Evolutionary conservation across 345 rosid species (phyloP), one percentile per base, ranked within the genome.

Genomic region (Carallia pectinifolia): DNA sequence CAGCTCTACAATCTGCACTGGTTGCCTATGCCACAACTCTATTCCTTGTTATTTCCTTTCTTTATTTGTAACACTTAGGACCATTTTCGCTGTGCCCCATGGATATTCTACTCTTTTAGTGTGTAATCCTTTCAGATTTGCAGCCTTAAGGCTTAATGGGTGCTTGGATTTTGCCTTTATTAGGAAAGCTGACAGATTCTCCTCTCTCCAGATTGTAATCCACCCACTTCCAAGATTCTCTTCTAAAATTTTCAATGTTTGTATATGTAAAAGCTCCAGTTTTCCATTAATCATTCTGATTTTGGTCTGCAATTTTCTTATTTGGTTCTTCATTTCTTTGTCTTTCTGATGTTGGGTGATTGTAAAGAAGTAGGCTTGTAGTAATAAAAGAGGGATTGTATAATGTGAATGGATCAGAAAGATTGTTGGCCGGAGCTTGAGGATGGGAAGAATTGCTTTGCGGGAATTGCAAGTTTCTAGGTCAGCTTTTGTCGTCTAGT

Each of bases 171-270:
- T 77, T 71, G 73, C 64, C 50, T 44, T 27, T 70, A 59, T 66
- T 34, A 58, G 64, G 69, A 67, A 31, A 61, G 76, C 80, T 71
- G 81, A 74, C 79, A 73, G 77, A 75, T 82, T 81, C 81, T 58
- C 69, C 23, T 7, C n/a, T 64, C 81, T 77, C 50, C 50, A 67
- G 73, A 53, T 29, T 73, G 82, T 70, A 76, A 74, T 29, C 64
- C 69, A 37, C 68, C 77, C 71, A 33, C 73, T 66, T 69, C 44
- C 75, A 77, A 50, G 79, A 53, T 58, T 68, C 68, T 61, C 70
- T 15, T 18, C 10, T 39, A 13, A 34, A 12, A 56, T 34, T 56
- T 47, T 48, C 65, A 47, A 65, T 77, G 80, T 70, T 23, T 74
- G 33, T 33, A 63, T 66, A 17, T 6, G 23, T 59, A 37, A 65